These are phyloP conservation scores for Trametes meyenii DNA, from an alignment of 768 basidiomycete genomes.

Conservation along the genomic window DNA sequence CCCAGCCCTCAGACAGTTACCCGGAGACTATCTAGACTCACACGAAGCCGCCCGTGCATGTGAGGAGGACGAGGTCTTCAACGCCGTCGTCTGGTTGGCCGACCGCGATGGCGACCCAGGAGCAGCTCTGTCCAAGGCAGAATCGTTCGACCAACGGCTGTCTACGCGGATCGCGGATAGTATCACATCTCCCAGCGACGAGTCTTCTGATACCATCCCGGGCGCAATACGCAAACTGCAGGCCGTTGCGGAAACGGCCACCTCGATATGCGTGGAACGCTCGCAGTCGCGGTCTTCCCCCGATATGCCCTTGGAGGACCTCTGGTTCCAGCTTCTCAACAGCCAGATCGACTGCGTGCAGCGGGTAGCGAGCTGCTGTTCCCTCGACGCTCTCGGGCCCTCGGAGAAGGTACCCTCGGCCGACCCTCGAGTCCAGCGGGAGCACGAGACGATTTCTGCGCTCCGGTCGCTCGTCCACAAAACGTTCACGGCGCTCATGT, in stretches of 20 bases:
- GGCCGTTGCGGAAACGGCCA: slow-evolving; percentile 60
- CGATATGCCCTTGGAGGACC: slow-evolving; percentile 67
- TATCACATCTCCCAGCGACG: slow-evolving; percentile 32
- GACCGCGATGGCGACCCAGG: slow-evolving; percentile 64
- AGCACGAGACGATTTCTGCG: slow-evolving; percentile 45
- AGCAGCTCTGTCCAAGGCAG: slow-evolving; percentile 69
- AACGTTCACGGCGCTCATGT: slow-evolving; percentile 82
- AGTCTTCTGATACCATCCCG: slow-evolving; percentile 11
- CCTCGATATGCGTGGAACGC: slow-evolving; percentile 69
- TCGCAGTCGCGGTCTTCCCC: slow-evolving; percentile 48
- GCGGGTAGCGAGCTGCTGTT: slow-evolving; percentile 52
- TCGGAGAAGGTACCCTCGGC: slow-evolving; percentile 22
- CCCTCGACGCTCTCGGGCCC: slow-evolving; percentile 22
- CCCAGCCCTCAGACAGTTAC: slow-evolving; percentile 57
- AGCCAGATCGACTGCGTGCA: slow-evolving; percentile 84
- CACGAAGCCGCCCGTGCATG: slow-evolving; percentile 59
- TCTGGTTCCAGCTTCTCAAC: slow-evolving; percentile 87
- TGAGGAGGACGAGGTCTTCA: slow-evolving; percentile 64
- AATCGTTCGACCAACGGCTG: slow-evolving; percentile 56
- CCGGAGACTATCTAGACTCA: slow-evolving; percentile 58
- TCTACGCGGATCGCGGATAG: slow-evolving; percentile 46
- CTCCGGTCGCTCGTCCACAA: slow-evolving; percentile 80
- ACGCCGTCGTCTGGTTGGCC: slow-evolving; percentile 82
- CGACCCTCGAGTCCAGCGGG: slow-evolving; percentile 23
- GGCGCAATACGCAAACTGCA: slow-evolving; percentile 54